Base-by-base conservation (phyloP, 2,329 filamentous ascomycete species). In the Lithohypha guttulata region DNA sequence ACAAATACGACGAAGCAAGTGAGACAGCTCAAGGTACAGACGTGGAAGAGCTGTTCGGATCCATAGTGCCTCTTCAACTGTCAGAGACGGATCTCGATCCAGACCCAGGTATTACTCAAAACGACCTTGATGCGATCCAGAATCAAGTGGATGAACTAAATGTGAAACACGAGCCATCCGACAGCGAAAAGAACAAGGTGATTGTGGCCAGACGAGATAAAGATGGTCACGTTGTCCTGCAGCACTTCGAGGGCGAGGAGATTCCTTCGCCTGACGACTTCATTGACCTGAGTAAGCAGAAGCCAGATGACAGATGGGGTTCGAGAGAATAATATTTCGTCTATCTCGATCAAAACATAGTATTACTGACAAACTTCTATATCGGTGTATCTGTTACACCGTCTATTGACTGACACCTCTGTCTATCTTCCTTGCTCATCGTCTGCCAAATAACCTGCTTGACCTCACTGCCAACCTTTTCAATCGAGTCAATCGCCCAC, bases 401-500 rank as follows among this genome's bases (percentile, higher is more conserved):
- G 32, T 59, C 65, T 0, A 84, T 84, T 7, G 75, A 66, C 18
- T 76, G 69, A 53, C 81, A 89, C 15, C 61, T 39, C 8, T 66
- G 64, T 37, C 75, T 75, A 23, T 63, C 77, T 65, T 66, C 62
- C 14, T 63, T 58, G 3, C 68, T 59, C 40, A 70, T 67, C 1
- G 84, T 93, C 59, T 78, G 78, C 87, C 87, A 95, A 9, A 95
- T 59, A 10, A 93, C 79, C 52, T 89, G 79, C 20, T 77, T 72
- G 0, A 95, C 66, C 61, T 93, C 87, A 41, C 66, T 70, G 4
- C 87, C 91, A 1, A 95, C 83, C 57, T 89, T 75, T 33, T 89
- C 79, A 11, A 86, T 75, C 0, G 78, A 77, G 54, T 95, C 86
- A 69, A 95, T 84, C 0, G 87, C 86, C 89, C 89, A 95, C 25